A percentile compares a stretch with the other conserved stretches of the same genome.
Evolutionary conservation across 2,329 filamentous ascomycete genomes (phyloP).

Genomic region (Fusarium chlamydosporum): DNA sequence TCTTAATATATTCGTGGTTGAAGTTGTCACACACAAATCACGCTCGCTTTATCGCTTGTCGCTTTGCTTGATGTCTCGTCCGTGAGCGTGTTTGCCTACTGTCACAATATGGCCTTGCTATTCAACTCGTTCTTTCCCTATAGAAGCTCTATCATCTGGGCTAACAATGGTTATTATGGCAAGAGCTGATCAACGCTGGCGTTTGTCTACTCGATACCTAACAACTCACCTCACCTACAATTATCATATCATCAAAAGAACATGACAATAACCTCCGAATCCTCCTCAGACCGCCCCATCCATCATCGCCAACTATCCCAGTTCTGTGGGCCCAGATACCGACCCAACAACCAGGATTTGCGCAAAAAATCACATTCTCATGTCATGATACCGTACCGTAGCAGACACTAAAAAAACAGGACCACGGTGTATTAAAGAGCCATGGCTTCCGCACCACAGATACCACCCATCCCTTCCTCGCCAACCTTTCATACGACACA

Average conservation of each 20-base stretch:
- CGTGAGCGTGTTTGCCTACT: not conserved
- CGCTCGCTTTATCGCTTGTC: not conserved
- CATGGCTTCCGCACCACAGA: conserved; percentile 40
- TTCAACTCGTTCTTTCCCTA: not conserved
- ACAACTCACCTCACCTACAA: not conserved
- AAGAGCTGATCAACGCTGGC: not conserved
- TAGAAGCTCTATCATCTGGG: not conserved
- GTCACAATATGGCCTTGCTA: not conserved
- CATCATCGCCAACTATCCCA: conserved; percentile 30
- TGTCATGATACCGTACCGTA: conserved; percentile 36
- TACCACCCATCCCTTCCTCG: conserved; percentile 41
- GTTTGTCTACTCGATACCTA: not conserved
- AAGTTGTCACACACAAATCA: not conserved
- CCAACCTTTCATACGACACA: conserved; percentile 30
- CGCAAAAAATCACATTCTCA: conserved; percentile 33
- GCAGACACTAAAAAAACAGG: conserved; percentile 28
- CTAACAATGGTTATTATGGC: conserved; percentile 1
- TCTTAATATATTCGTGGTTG: not conserved
- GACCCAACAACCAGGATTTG: conserved; percentile 32
- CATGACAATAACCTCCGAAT: conserved; percentile 20
- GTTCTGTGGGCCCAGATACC: conserved; percentile 38
- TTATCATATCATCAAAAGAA: not conserved
- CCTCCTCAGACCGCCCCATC: conserved; percentile 26
- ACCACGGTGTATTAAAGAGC: conserved; percentile 16
- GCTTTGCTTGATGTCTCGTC: not conserved